Conservation (phyloP, 202 grass and related monocot species). For the Bolboschoenoplectus hybrid region DNA sequence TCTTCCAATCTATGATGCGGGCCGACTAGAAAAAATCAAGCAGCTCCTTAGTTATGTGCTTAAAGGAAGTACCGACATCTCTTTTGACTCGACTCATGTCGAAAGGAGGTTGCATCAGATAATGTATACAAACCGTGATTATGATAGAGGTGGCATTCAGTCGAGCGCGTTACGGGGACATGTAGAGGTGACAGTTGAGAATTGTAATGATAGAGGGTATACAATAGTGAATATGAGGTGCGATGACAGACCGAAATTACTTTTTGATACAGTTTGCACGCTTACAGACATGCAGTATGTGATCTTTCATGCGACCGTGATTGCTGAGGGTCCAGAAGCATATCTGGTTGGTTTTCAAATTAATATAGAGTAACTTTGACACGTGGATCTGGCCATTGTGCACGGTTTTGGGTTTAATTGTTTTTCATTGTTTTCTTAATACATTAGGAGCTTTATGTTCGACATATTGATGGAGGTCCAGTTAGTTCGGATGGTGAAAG, state of each 20-base stretch:
- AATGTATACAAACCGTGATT: slow-evolving; percentile 38
- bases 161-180: neutral
- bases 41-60: slow-evolving; percentile 55
- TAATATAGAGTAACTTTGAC: neutral
- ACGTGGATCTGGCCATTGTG: neutral
- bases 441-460: slow-evolving; percentile 43
- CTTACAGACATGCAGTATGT: slow-evolving; percentile 46
- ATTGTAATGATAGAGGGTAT: slow-evolving; percentile 42
- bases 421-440: neutral
- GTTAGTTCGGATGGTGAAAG: slow-evolving; percentile 31
- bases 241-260: slow-evolving; percentile 41
- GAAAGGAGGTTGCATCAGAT: slow-evolving; percentile 56
- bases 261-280: slow-evolving; percentile 43
- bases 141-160: neutral
- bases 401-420: neutral
- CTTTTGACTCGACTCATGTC: neutral
- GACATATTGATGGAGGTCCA: slow-evolving; percentile 33
- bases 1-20: slow-evolving; percentile 34
- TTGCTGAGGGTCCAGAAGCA: slow-evolving; percentile 36
- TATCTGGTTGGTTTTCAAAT: slow-evolving; percentile 42
- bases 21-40: slow-evolving; percentile 48
- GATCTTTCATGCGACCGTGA: slow-evolving; percentile 40
- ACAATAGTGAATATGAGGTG: slow-evolving; percentile 39
- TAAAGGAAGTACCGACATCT: slow-evolving; percentile 39
- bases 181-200: slow-evolving; percentile 32